phyloP scores from a whole-genome alignment of 2,329 filamentous ascomycete species.

The Aureobasidium sp. region DNA sequence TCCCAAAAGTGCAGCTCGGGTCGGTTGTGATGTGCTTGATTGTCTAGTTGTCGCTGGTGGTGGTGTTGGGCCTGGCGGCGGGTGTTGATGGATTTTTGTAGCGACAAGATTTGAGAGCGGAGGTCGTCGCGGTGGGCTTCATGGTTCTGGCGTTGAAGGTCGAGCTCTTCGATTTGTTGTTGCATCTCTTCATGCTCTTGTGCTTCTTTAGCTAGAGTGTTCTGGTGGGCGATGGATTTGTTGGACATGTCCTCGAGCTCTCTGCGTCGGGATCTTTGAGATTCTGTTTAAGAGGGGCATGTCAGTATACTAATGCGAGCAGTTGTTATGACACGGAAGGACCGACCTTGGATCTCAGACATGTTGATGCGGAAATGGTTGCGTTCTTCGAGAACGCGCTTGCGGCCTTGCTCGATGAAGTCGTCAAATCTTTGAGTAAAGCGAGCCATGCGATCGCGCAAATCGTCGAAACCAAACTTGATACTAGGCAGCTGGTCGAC shows the following conservation, averaged over 20 bases:
- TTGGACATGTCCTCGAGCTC: constrained; percentile 75
- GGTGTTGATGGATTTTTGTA: constrained; percentile 61
- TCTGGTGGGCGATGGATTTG: constrained; percentile 61
- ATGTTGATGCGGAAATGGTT: constrained; percentile 90
- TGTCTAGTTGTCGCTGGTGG: constrained; percentile 66
- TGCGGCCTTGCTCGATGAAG: constrained; percentile 86
- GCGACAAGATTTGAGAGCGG: constrained; percentile 50
- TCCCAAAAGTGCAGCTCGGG: constrained; percentile 97
- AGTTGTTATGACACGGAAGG: neutral
- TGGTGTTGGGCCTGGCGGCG: constrained; percentile 63
- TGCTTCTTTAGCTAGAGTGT: constrained; percentile 67
- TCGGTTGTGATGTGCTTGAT: constrained; percentile 79
- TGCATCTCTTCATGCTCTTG: constrained; percentile 62
- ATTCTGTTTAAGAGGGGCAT: constrained; percentile 50
- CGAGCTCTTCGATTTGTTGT: constrained; percentile 48
- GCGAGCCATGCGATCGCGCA: constrained; percentile 89
- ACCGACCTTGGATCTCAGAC: constrained; percentile 76
- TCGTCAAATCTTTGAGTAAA: constrained; percentile 87
- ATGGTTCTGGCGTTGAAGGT: constrained; percentile 47
- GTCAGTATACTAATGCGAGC: neutral
- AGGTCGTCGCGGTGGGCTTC: constrained; percentile 47
- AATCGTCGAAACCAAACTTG: constrained; percentile 92
- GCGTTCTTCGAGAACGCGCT: constrained; percentile 82
- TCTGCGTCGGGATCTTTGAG: constrained; percentile 80
- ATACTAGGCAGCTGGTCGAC: constrained; percentile 76